These are phyloP conservation scores for Phytophthora fragariaefolia DNA, from an alignment of 352 stramenopile genomes.

Conservation along the genomic window DNA sequence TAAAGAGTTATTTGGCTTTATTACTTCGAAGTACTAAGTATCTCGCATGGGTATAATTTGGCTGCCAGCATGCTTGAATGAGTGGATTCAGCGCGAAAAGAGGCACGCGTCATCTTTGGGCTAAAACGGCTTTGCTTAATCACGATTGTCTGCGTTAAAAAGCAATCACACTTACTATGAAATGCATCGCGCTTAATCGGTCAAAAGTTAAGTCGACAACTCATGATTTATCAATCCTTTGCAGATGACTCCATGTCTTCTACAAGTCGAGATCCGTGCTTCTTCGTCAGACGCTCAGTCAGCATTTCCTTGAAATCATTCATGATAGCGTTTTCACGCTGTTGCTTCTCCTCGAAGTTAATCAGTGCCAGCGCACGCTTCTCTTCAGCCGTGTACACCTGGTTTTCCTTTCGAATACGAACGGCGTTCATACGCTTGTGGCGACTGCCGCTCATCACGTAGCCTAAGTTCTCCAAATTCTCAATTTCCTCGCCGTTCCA, in stretches of 20 bases:
- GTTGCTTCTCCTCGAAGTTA: constrained; percentile 99
- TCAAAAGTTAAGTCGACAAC: no score
- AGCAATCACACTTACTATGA: no score
- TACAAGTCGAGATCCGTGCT: constrained; percentile 85
- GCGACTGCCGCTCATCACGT: constrained; percentile 98
- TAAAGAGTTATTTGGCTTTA: constrained; percentile 13
- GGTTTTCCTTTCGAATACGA: constrained; percentile 99
- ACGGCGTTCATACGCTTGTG: constrained; percentile 99
- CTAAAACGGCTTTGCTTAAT: no score
- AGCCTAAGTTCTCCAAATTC: constrained; percentile 93
- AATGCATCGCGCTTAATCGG: no score
- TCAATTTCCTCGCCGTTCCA: constrained; percentile 97
- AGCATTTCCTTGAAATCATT: constrained; percentile 97
- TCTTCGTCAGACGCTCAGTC: constrained; percentile 87
- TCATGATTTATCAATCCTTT: constrained; percentile 50
- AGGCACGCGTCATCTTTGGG: constrained; percentile 1
- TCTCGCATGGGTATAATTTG: constrained; percentile 23
- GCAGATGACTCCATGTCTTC: constrained; percentile 85
- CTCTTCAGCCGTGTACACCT: constrained; percentile 99
- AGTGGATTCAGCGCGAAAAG: constrained; percentile 20
- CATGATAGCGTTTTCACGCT: constrained; percentile 98
- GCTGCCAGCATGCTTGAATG: constrained; percentile 34
- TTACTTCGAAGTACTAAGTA: no score
- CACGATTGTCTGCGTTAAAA: no score
- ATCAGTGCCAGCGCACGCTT: constrained; percentile 98